phyloP scores from a whole-genome alignment of 768 basidiomycete genomes.

The Mycena kentingensis region DNA sequence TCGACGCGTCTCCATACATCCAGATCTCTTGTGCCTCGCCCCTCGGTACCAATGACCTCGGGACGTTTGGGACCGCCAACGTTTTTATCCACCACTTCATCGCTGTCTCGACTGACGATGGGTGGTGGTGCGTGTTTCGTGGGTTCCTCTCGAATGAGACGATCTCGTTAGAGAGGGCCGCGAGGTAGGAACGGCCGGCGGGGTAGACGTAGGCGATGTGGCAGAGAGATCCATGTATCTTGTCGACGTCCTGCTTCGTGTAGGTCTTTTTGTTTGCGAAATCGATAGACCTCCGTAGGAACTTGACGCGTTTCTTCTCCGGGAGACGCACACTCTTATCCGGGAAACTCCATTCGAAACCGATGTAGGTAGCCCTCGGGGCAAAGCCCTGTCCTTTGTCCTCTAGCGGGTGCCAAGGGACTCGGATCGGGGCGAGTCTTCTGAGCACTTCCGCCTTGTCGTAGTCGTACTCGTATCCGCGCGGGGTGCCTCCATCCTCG shows the following conservation, averaged over 20 bases:
- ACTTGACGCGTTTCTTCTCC: slow-evolving; percentile 28
- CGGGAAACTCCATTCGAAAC: slow-evolving; percentile 33
- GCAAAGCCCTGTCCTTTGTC: slow-evolving; percentile 30
- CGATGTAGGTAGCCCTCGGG: slow-evolving; percentile 25
- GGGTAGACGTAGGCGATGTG: slow-evolving; percentile 36
- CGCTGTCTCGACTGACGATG: slow-evolving; percentile 28
- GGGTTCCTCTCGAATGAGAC: slow-evolving; percentile 24
- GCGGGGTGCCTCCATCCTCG: slow-evolving; percentile 4
- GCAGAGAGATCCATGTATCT: slow-evolving; percentile 33
- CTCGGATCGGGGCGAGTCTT: slow-evolving; percentile 14
- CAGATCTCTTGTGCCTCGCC: not conserved
- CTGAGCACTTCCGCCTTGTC: not conserved
- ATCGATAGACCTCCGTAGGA: slow-evolving; percentile 13
- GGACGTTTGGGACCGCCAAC: not conserved
- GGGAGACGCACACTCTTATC: slow-evolving; percentile 24
- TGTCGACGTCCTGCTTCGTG: slow-evolving; percentile 15
- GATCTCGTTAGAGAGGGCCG: slow-evolving; percentile 29
- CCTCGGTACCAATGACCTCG: not conserved
- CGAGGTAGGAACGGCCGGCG: slow-evolving; percentile 28
- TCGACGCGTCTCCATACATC: slow-evolving; percentile 26
- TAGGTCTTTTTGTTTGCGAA: slow-evolving; percentile 13
- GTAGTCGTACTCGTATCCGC: not conserved
- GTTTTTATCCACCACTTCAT: slow-evolving; percentile 34
- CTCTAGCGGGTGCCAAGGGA: slow-evolving; percentile 30
- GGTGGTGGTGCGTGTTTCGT: slow-evolving; percentile 19